phyloP scores from a whole-genome alignment of 345 rosid species.

The Citrus trifoliata region DNA sequence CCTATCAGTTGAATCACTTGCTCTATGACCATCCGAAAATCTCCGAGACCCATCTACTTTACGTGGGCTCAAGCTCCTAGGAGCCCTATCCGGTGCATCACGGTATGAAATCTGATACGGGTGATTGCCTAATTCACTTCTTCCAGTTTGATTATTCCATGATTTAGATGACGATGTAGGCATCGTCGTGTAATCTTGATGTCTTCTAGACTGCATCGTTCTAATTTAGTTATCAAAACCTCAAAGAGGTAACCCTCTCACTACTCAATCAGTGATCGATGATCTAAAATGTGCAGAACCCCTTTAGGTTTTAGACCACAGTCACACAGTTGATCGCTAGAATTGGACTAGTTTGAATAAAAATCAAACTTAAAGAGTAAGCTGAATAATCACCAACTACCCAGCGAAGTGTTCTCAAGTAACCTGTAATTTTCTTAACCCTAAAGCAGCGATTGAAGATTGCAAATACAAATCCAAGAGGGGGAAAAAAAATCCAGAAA shows the following conservation, averaged over 20 bases:
- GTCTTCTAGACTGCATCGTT: conserved; percentile 52
- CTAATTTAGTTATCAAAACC: conserved; percentile 5
- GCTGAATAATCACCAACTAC: conserved; percentile 1
- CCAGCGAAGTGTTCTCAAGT: conserved; percentile 8
- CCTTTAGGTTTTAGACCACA: conserved; percentile 3
- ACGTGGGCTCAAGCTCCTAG: conserved; percentile 44
- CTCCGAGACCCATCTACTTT: conserved; percentile 33
- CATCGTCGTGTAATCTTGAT: conserved; percentile 21
- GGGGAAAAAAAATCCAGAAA: background rate
- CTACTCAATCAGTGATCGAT: background rate
- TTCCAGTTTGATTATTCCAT: conserved; percentile 22
- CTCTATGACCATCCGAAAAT: conserved; percentile 19
- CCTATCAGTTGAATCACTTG: conserved; percentile 27
- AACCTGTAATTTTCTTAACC: background rate
- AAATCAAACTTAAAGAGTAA: background rate
- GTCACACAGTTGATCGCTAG: background rate
- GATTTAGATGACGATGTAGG: conserved; percentile 32
- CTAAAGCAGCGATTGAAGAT: background rate
- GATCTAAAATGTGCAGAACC: background rate
- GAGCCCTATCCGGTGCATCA: conserved; percentile 20
- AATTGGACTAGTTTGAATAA: background rate
- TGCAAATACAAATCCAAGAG: conserved; percentile 3
- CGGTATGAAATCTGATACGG: conserved; percentile 15
- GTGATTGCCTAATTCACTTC: conserved; percentile 22
- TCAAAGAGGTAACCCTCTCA: background rate